Evolutionary conservation across 345 rosid species (phyloP).

Genomic region (Salix arbutifolia): DNA sequence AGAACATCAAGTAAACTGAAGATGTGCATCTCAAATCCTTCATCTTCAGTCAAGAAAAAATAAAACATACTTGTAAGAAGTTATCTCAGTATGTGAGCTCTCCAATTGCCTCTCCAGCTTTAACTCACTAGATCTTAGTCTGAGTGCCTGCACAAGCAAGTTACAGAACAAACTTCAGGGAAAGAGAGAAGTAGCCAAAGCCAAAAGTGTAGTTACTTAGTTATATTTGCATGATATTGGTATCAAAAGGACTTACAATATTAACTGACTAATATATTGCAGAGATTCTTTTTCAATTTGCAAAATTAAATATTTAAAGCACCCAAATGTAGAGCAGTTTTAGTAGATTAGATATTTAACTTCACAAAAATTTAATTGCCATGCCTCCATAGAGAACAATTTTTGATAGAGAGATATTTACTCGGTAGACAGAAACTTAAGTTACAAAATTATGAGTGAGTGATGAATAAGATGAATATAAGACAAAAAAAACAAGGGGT

Average conservation of each 20-base stretch:
- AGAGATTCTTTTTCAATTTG: background rate
- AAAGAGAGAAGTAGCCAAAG: constrained; percentile 6
- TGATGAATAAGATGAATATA: background rate
- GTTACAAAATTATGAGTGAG: background rate
- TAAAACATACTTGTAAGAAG: constrained; percentile 61
- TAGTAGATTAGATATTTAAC: background rate
- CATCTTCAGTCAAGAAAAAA: constrained; percentile 7
- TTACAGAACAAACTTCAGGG: constrained; percentile 3
- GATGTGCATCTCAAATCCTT: constrained; percentile 2
- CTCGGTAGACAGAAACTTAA: background rate
- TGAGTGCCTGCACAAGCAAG: constrained; percentile 63
- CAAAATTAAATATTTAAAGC: background rate
- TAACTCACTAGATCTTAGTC: constrained; percentile 87
- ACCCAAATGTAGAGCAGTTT: background rate
- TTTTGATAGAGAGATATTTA: background rate
- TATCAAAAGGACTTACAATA: background rate
- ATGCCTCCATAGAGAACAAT: background rate
- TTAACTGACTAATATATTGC: background rate
- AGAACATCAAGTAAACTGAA: constrained; percentile 3
- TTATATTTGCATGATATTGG: background rate
- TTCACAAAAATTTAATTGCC: background rate
- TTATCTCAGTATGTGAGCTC: constrained; percentile 65
- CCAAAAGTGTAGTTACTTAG: background rate
- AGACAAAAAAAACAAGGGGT: background rate
- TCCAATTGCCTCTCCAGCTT: constrained; percentile 92